Conservation (phyloP, 1,284 basidiomycete genomes). For the Mycosarcoma maydis region DNA sequence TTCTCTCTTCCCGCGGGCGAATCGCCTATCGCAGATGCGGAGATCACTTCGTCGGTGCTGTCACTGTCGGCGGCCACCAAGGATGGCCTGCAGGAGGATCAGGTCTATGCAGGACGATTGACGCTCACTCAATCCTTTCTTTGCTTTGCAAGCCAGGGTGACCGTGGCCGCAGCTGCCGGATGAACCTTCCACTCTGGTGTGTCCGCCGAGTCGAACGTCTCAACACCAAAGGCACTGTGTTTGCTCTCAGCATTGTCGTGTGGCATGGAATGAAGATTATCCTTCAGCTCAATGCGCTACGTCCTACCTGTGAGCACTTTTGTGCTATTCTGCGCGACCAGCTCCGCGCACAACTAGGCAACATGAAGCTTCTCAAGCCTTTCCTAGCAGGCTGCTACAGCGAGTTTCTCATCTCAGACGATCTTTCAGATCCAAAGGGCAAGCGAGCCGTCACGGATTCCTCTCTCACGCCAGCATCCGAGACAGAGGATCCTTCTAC, state of each 20-base stretch:
- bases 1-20: conserved; percentile 59
- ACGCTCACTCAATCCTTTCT: conserved; percentile 89
- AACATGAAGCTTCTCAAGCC: conserved; percentile 89
- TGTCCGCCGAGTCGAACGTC: conserved; percentile 90
- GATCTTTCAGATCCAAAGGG: conserved; percentile 68
- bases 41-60: conserved; percentile 61
- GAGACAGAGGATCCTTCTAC: conserved; percentile 20
- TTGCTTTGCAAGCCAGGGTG: conserved; percentile 88
- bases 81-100: conserved; percentile 55
- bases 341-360: conserved; percentile 80
- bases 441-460: conserved; percentile 42
- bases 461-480: conserved; percentile 15
- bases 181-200: conserved; percentile 93
- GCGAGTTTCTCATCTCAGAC: conserved; percentile 79
- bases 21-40: conserved; percentile 54
- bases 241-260: conserved; percentile 93
- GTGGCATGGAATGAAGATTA: conserved; percentile 95
- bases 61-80: conserved; percentile 57
- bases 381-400: conserved; percentile 92
- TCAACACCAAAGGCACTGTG: conserved; percentile 74
- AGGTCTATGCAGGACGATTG: conserved; percentile 75
- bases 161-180: conserved; percentile 80
- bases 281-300: conserved; percentile 94
- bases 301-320: conserved; percentile 94
- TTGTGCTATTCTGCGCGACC: conserved; percentile 86